These are phyloP conservation scores for Alectoria sarmentosa DNA, from an alignment of 495 filamentous ascomycete species.

Conservation along the genomic window DNA sequence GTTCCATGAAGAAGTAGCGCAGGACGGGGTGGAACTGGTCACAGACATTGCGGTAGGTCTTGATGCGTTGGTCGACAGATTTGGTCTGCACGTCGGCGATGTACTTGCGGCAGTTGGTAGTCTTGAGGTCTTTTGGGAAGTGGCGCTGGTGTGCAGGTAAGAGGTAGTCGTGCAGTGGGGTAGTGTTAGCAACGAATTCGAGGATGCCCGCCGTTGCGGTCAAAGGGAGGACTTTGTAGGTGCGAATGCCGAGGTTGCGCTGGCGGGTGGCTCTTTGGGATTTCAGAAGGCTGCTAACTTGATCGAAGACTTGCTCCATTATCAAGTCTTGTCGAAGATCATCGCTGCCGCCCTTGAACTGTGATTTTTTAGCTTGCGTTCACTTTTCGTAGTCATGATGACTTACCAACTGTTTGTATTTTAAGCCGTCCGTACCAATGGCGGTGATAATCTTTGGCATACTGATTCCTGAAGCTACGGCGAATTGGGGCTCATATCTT, in stretches of 20 bases:
- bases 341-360: slow-evolving; percentile 85
- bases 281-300: slow-evolving; percentile 83
- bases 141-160: slow-evolving; percentile 85
- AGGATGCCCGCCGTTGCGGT: slow-evolving; percentile 83
- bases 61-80: slow-evolving; percentile 60
- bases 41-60: slow-evolving; percentile 63
- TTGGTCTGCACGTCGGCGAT: slow-evolving; percentile 65
- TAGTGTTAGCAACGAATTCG: slow-evolving; percentile 90
- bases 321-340: slow-evolving; percentile 98
- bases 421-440: slow-evolving; percentile 62
- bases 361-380: background rate
- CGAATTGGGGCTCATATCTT: slow-evolving; percentile 62
- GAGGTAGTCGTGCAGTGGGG: slow-evolving; percentile 82
- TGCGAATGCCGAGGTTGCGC: slow-evolving; percentile 79
- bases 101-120: slow-evolving; percentile 62
- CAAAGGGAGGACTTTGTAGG: slow-evolving; percentile 92
- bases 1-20: slow-evolving; percentile 94
- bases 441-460: slow-evolving; percentile 86
- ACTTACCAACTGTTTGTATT: slow-evolving; percentile 65
- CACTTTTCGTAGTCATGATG: background rate
- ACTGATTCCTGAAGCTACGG: slow-evolving; percentile 83
- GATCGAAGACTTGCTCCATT: slow-evolving; percentile 99
- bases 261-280: slow-evolving; percentile 79
- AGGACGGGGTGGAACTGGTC: slow-evolving; percentile 88
- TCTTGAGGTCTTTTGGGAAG: slow-evolving; percentile 76